These are phyloP conservation scores for Neophaeococcomyces mojaviensis DNA, from an alignment of 2,329 filamentous ascomycete species.

Conservation along the genomic window DNA sequence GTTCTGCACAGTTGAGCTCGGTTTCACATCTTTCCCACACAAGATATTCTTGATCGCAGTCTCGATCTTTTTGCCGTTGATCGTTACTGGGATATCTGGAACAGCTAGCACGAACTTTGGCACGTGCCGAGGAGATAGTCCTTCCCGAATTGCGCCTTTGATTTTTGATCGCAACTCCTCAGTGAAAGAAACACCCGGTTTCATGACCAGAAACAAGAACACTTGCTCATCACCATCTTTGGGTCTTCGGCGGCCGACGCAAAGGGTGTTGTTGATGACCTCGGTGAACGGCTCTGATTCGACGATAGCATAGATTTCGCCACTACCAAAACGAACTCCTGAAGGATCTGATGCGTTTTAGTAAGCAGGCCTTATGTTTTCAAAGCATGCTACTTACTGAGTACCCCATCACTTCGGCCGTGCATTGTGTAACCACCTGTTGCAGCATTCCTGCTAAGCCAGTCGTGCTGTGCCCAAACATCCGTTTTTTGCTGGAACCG, in stretches of 20 bases:
- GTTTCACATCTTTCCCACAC: too few relatives aligned
- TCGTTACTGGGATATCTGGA: constrained; percentile 35
- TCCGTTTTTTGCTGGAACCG: constrained; percentile 28
- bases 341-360: too few relatives aligned
- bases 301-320: constrained; percentile 76
- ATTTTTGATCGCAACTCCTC: constrained; percentile 12
- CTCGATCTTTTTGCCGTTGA: constrained; percentile 42
- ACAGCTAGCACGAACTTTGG: constrained; percentile 32
- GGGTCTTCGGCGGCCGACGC: constrained; percentile 30
- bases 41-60: constrained; percentile 37
- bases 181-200: constrained; percentile 21
- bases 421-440: constrained; percentile 14
- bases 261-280: constrained; percentile 31
- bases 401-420: constrained; percentile 30
- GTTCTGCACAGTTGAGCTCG: too few relatives aligned
- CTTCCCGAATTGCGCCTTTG: constrained; percentile 14
- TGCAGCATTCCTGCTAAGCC: neutral
- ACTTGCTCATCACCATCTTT: constrained; percentile 31
- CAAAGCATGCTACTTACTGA: too few relatives aligned
- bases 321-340: constrained; percentile 82
- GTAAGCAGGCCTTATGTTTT: too few relatives aligned
- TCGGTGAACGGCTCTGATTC: constrained; percentile 28
- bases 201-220: constrained; percentile 35
- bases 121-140: constrained; percentile 31
- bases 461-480: constrained; percentile 10